phyloP scores from a whole-genome alignment of 1,284 basidiomycete species.

The Naganishia cerealis region DNA sequence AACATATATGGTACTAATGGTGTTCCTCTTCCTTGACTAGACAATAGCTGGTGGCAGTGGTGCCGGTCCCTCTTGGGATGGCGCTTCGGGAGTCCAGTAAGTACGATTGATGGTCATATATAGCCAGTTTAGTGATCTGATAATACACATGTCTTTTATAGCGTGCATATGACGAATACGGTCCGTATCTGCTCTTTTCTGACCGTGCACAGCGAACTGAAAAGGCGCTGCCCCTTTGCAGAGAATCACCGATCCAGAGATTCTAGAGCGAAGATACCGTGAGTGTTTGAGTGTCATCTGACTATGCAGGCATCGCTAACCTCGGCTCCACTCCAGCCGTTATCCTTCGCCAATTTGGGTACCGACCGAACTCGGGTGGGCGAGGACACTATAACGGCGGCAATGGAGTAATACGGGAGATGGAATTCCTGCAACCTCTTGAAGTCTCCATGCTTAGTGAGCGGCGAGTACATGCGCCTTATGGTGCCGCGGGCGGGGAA shows the following conservation, averaged over 20 bases:
- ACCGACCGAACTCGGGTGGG: constrained; percentile 76
- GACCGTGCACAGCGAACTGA: no score
- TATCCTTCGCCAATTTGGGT: constrained; percentile 74
- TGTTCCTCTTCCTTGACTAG: background rate
- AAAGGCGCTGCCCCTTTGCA: background rate
- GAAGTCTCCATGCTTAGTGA: constrained; percentile 72
- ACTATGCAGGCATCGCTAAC: constrained; percentile 55
- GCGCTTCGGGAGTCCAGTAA: constrained; percentile 47
- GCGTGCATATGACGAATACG: constrained; percentile 83
- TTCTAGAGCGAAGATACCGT: constrained; percentile 71
- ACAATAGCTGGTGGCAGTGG: constrained; percentile 88
- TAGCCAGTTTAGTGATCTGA: constrained; percentile 50
- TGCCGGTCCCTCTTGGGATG: constrained; percentile 86
- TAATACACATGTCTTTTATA: background rate
- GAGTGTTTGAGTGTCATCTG: background rate
- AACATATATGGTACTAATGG: background rate
- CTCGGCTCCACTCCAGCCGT: constrained; percentile 59
- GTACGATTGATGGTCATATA: background rate
- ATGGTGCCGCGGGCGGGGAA: constrained; percentile 83
- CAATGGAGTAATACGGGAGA: constrained; percentile 80
- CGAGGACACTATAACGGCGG: constrained; percentile 76
- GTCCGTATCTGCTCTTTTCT: background rate
- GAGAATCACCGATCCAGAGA: constrained; percentile 84
- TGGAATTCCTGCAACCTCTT: constrained; percentile 82
- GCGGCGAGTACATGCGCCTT: constrained; percentile 83